These are phyloP conservation scores for Corymbia calophylla DNA, from an alignment of 441 rosid species.

Conservation along the genomic window DNA sequence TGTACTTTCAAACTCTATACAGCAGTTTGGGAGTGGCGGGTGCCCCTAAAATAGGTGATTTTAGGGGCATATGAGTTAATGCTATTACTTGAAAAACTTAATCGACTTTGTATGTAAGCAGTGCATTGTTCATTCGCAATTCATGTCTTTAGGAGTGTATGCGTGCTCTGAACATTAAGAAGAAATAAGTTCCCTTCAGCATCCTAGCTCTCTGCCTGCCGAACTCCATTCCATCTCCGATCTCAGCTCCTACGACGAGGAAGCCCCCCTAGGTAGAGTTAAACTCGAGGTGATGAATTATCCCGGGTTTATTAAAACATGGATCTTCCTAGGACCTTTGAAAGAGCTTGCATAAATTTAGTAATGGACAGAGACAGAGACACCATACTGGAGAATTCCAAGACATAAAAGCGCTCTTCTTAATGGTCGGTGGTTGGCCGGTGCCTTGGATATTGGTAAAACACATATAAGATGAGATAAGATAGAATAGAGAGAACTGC, in stretches of 20 bases:
- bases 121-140: background rate
- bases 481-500: background rate
- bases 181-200: background rate
- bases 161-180: background rate
- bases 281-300: background rate
- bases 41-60: background rate
- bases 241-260: background rate
- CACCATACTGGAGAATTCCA: background rate
- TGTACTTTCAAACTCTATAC: background rate
- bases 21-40: background rate
- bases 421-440: background rate
- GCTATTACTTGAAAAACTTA: background rate
- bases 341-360: background rate
- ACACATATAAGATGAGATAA: background rate
- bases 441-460: background rate
- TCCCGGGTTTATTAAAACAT: background rate
- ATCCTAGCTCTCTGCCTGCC: background rate
- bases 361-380: too few species aligned
- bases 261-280: background rate
- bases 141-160: fast-evolving
- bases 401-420: background rate
- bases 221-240: background rate
- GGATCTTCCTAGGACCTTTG: background rate
- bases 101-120: background rate
- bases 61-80: background rate